These are phyloP conservation scores for Apophysomyces sp. DNA, from an alignment of 371 early-diverging fungal genomes.

Conservation along the genomic window DNA sequence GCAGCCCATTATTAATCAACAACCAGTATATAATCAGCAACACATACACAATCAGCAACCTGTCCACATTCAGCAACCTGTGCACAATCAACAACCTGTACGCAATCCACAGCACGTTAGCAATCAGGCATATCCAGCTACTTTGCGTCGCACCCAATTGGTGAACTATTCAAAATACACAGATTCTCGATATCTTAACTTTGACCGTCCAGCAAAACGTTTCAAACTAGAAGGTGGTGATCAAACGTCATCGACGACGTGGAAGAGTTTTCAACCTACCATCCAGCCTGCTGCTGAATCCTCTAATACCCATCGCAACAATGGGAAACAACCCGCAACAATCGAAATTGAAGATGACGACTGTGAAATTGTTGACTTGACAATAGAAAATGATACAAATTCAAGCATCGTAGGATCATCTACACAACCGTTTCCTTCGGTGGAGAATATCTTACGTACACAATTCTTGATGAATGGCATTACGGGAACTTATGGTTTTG, in stretches of 20 bases:
- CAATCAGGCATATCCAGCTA: too few species aligned
- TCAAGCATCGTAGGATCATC: neutral
- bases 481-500: neutral
- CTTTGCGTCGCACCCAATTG: too few species aligned
- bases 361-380: conserved; percentile 17
- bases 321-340: neutral
- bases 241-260: neutral
- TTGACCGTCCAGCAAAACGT: too few species aligned
- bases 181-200: too few species aligned
- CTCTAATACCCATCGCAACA: neutral
- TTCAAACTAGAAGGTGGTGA: too few species aligned
- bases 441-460: neutral
- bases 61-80: neutral
- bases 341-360: conserved; percentile 2
- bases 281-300: neutral
- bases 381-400: neutral
- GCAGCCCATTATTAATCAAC: neutral
- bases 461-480: neutral
- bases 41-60: neutral
- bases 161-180: too few species aligned
- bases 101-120: neutral
- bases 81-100: neutral
- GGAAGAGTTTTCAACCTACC: too few species aligned
- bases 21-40: neutral
- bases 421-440: neutral